Conservation (phyloP, 2,329 filamentous ascomycete species). For the Fonsecaea nubica region DNA sequence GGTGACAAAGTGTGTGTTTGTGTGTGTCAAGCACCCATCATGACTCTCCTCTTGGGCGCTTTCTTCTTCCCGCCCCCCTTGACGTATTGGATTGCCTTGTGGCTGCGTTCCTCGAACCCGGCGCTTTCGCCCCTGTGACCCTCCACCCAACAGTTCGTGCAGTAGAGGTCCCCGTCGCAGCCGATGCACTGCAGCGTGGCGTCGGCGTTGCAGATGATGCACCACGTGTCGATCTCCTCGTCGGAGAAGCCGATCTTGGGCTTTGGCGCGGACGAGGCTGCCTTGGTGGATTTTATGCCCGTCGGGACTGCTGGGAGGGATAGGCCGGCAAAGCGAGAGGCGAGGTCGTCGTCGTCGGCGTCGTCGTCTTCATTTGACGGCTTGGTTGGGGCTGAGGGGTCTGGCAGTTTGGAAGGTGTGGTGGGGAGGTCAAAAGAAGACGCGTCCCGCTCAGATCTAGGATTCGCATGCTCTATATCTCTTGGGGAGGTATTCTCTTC, state of each 20-base stretch:
- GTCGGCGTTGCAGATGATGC: constrained; percentile 81
- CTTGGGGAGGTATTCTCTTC: constrained; percentile 10
- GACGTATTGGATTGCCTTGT: constrained; percentile 68
- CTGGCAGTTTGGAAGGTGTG: constrained; percentile 36
- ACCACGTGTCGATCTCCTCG: constrained; percentile 78
- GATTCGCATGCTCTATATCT: constrained; percentile 1
- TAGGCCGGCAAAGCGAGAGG: constrained; percentile 36
- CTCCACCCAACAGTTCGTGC: constrained; percentile 78
- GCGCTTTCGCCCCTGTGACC: constrained; percentile 75
- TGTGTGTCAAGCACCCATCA: constrained; percentile 29
- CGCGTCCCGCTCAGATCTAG: background rate
- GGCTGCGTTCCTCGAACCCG: constrained; percentile 72
- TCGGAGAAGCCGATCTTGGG: constrained; percentile 59
- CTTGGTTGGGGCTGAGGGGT: constrained; percentile 11
- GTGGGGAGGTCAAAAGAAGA: constrained; percentile 31
- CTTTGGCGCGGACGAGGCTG: constrained; percentile 44
- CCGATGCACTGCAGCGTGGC: constrained; percentile 74
- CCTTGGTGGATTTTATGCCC: constrained; percentile 24
- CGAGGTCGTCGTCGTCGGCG: constrained; percentile 38
- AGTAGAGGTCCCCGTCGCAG: constrained; percentile 76
- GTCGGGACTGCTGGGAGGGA: constrained; percentile 42
- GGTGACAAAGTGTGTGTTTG: too few relatives aligned
- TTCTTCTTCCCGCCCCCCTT: constrained; percentile 39
- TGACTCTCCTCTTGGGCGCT: constrained; percentile 30
- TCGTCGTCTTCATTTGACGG: constrained; percentile 34